These are phyloP conservation scores for Fonsecaea pugnacius DNA, from an alignment of 2,329 filamentous ascomycete genomes.

Conservation along the genomic window DNA sequence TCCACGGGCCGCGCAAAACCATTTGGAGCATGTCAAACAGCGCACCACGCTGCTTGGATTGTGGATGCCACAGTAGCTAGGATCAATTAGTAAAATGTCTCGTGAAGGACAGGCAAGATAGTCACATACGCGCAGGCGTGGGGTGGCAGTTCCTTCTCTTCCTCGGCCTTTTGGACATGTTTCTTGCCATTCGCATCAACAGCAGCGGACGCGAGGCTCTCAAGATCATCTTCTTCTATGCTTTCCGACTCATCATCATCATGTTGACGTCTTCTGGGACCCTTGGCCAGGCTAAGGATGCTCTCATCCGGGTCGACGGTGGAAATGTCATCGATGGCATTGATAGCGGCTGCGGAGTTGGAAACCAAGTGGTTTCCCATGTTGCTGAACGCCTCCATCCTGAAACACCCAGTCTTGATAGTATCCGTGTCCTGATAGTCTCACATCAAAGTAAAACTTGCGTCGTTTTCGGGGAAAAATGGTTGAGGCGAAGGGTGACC, in stretches of 20 bases:
- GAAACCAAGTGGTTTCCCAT: slow-evolving; percentile 85
- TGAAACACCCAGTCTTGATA: slow-evolving; percentile 20
- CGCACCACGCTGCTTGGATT: slow-evolving; percentile 95
- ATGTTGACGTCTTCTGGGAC: slow-evolving; percentile 68
- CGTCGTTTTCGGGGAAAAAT: not conserved
- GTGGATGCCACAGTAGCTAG: slow-evolving; percentile 94
- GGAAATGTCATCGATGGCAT: slow-evolving; percentile 79
- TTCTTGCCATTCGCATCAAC: slow-evolving; percentile 69
- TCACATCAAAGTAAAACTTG: slow-evolving; percentile 2
- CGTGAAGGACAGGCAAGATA: not conserved
- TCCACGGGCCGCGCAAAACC: slow-evolving; percentile 97
- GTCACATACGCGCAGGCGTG: slow-evolving; percentile 93
- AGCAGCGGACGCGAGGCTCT: slow-evolving; percentile 78
- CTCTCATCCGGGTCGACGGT: slow-evolving; percentile 77
- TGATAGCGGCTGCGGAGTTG: slow-evolving; percentile 83
- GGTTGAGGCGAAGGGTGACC: slow-evolving; percentile 19
- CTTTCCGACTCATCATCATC: slow-evolving; percentile 88
- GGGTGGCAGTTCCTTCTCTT: slow-evolving; percentile 83
- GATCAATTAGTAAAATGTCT: slow-evolving; percentile 20
- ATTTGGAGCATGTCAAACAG: slow-evolving; percentile 93
- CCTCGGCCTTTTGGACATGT: slow-evolving; percentile 56
- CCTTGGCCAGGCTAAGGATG: slow-evolving; percentile 69
- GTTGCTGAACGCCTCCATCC: slow-evolving; percentile 87
- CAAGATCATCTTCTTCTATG: slow-evolving; percentile 79
- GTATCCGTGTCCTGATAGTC: not conserved